Evolutionary conservation across 2,329 filamentous ascomycete species (phyloP).

Genomic region (Thermothelomyces thermophilus): DNA sequence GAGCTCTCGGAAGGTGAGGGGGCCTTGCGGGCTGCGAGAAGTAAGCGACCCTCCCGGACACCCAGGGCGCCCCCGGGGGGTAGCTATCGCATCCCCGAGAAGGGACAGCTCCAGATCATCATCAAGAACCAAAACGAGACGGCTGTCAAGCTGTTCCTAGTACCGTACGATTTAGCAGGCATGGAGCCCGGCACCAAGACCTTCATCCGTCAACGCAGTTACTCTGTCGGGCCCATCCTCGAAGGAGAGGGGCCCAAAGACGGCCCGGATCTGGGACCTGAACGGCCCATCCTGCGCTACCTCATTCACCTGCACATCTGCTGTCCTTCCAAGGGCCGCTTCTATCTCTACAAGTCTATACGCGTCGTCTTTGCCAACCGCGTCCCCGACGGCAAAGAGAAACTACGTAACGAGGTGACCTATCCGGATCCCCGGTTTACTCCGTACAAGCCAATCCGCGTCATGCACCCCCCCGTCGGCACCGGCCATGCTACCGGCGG

Average conservation of each 20-base stretch:
- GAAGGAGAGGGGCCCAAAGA: slow-evolving; percentile 47
- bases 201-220: slow-evolving; percentile 89
- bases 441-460: slow-evolving; percentile 65
- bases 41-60: slow-evolving; percentile 49
- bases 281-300: slow-evolving; percentile 75
- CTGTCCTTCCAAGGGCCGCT: slow-evolving; percentile 73
- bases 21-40: slow-evolving; percentile 27
- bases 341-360: slow-evolving; percentile 85
- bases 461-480: slow-evolving; percentile 37
- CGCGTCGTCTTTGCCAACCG: slow-evolving; percentile 95
- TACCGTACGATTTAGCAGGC: slow-evolving; percentile 84
- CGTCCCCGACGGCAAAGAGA: slow-evolving; percentile 92
- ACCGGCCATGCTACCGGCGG: neutral
- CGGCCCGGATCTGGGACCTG: slow-evolving; percentile 19
- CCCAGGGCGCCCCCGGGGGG: slow-evolving; percentile 67
- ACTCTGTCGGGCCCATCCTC: slow-evolving; percentile 78
- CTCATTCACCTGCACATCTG: slow-evolving; percentile 91
- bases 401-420: slow-evolving; percentile 81
- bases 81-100: slow-evolving; percentile 87
- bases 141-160: slow-evolving; percentile 88
- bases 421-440: slow-evolving; percentile 82
- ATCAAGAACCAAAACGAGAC: slow-evolving; percentile 99
- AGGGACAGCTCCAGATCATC: slow-evolving; percentile 91
- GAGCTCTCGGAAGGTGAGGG: slow-evolving; percentile 16
- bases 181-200: slow-evolving; percentile 96